Evolutionary conservation across 306 rosid genomes (phyloP).

Genomic region (Citrullus amarus): DNA sequence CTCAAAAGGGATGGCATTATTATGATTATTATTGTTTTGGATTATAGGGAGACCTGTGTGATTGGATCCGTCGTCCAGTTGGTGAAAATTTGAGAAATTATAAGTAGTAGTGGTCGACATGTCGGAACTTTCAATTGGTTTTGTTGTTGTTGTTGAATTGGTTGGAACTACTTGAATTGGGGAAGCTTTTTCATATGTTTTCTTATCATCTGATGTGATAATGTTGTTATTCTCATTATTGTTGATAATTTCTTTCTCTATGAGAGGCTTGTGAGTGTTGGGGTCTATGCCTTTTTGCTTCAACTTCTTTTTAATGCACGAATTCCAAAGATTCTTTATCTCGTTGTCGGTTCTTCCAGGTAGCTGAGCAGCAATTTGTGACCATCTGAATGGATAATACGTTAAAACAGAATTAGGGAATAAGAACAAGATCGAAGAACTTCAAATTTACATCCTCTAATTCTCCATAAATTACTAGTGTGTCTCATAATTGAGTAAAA

Average conservation of each 20-base stretch:
- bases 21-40: conserved; percentile 4
- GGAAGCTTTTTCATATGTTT: conserved; percentile 33
- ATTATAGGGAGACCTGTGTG: conserved; percentile 28
- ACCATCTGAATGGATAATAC: conserved; percentile 40
- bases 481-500: not conserved
- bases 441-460: too few species aligned
- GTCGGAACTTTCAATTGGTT: conserved; percentile 1
- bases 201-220: not conserved
- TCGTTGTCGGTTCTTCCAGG: conserved; percentile 95
- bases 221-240: conserved; percentile 13
- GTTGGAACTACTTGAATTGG: not conserved
- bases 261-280: conserved; percentile 58
- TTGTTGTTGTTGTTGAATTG: not conserved
- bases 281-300: conserved; percentile 89
- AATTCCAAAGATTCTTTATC: conserved; percentile 87
- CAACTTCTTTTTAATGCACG: conserved; percentile 85
- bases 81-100: conserved; percentile 25
- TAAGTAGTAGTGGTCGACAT: conserved; percentile 21
- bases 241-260: conserved; percentile 5
- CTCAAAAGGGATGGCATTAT: not conserved
- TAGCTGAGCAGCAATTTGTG: conserved; percentile 87
- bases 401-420: not conserved
- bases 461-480: not conserved
- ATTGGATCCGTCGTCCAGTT: conserved; percentile 23
- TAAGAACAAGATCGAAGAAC: not conserved